Conservation (phyloP, 192 early-diverging fungal genomes). For the Podila epicladia region DNA sequence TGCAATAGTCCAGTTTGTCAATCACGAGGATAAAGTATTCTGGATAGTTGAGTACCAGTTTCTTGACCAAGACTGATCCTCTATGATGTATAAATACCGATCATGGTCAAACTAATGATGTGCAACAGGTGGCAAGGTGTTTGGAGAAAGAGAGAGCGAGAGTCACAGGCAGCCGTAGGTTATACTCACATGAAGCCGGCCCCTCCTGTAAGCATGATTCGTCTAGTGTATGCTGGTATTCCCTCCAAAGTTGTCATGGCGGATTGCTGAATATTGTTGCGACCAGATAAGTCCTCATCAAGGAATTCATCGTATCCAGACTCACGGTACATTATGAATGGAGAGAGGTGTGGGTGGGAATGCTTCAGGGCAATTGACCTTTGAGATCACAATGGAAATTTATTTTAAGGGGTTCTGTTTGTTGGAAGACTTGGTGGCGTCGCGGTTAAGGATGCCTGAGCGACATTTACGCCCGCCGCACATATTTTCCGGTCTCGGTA, state of each 20-base stretch:
- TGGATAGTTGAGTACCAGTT: conserved; percentile 71
- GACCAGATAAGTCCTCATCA: conserved; percentile 23
- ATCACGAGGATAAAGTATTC: conserved; percentile 72
- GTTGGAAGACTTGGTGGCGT: too few relatives aligned
- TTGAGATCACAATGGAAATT: too few relatives aligned
- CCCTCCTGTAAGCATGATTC: conserved; percentile 81
- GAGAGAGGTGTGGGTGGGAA: too few relatives aligned
- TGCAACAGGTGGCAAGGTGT: neutral
- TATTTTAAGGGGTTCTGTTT: too few relatives aligned
- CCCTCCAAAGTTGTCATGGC: neutral
- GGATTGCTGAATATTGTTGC: neutral
- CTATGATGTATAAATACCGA: conserved; percentile 40
- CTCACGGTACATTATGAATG: too few relatives aligned
- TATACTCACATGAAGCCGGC: conserved; percentile 83
- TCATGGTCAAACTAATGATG: neutral
- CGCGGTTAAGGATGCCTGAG: neutral
- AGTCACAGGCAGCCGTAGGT: neutral
- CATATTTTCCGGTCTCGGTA: conserved; percentile 68
- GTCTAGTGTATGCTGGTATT: conserved; percentile 1
- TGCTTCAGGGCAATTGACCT: too few relatives aligned
- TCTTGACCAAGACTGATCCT: conserved; percentile 70
- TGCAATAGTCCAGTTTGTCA: conserved; percentile 86
- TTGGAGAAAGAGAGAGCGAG: neutral
- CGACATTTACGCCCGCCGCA: conserved; percentile 60
- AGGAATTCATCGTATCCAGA: neutral